phyloP scores from a whole-genome alignment of 2,329 filamentous ascomycete species.

The Pseudogymnoascus sp. region DNA sequence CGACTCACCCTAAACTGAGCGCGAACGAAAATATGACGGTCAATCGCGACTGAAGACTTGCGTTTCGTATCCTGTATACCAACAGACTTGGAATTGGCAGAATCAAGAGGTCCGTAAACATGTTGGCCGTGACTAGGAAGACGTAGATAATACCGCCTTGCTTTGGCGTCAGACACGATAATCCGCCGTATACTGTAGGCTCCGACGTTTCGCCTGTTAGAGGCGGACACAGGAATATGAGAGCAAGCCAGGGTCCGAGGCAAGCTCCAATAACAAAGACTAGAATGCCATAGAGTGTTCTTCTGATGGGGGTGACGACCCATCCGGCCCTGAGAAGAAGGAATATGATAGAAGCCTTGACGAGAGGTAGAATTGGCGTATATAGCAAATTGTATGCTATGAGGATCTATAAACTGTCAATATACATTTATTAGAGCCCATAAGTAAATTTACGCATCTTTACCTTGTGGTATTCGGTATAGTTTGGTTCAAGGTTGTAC shows the following conservation, averaged over 20 bases:
- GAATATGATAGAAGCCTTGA: background rate
- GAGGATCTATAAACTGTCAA: conserved; percentile 2
- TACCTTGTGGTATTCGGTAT: conserved; percentile 5
- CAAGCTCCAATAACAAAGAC: conserved; percentile 4
- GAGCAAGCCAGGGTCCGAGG: conserved; percentile 1
- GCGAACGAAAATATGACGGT: conserved; percentile 5
- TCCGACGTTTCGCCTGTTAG: background rate
- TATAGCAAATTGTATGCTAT: conserved; percentile 6
- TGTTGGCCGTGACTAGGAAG: conserved; percentile 6
- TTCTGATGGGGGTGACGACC: background rate
- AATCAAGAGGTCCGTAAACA: conserved; percentile 8
- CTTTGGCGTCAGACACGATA: background rate
- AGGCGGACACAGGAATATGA: background rate
- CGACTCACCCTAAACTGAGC: background rate
- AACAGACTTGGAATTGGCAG: conserved; percentile 4
- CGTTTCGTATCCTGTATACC: conserved; percentile 6
- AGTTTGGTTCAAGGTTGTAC: conserved; percentile 1
- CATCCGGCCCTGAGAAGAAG: conserved; percentile 1
- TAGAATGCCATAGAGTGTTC: background rate
- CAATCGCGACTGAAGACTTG: conserved; percentile 7
- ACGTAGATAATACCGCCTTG: conserved; percentile 1
- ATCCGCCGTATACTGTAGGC: background rate
- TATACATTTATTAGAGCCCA: background rate
- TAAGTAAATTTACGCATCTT: background rate
- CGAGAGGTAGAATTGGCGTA: conserved; percentile 3